These are phyloP conservation scores for Entoloma clypeatum DNA, from an alignment of 1,284 basidiomycete species.

Conservation along the genomic window DNA sequence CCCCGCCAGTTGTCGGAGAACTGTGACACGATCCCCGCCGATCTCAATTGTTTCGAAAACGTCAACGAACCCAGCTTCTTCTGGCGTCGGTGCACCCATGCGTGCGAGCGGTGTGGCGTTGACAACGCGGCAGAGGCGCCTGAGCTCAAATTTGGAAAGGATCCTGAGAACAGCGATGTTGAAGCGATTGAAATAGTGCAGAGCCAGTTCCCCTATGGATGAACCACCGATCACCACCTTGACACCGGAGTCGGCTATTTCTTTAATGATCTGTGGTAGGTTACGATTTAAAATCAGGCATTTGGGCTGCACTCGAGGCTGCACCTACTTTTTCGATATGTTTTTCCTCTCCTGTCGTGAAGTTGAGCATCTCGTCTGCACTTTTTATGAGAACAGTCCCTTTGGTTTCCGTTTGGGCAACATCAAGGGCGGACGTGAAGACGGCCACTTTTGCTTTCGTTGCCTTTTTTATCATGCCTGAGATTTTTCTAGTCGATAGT, in stretches of 20 bases:
- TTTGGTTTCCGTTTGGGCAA: conserved; percentile 98
- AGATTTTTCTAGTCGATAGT: conserved; percentile 6
- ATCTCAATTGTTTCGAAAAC: conserved; percentile 95
- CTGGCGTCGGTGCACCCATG: conserved; percentile 91
- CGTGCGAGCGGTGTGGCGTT: conserved; percentile 96
- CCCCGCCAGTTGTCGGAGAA: conserved; percentile 80
- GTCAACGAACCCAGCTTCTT: conserved; percentile 94
- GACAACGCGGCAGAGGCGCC: conserved; percentile 90
- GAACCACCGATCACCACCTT: conserved; percentile 93
- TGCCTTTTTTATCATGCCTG: conserved; percentile 80
- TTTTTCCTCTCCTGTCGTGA: conserved; percentile 93
- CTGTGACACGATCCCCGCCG: conserved; percentile 96
- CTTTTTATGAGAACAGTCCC: conserved; percentile 97
- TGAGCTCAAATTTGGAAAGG: conserved; percentile 96
- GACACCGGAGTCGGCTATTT: conserved; percentile 95
- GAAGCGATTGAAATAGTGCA: conserved; percentile 96
- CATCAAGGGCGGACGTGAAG: conserved; percentile 90
- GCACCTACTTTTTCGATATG: conserved; percentile 84
- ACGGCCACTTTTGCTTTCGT: conserved; percentile 88
- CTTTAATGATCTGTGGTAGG: conserved; percentile 81
- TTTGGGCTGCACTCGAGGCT: not conserved
- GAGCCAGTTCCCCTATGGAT: conserved; percentile 90
- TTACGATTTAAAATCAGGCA: not conserved
- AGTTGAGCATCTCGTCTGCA: conserved; percentile 96
- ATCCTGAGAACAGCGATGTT: conserved; percentile 96